Evolutionary conservation across 352 stramenopile genomes (phyloP), one percentile per base, ranked within the genome.

Genomic region (Phytophthora lateralis): DNA sequence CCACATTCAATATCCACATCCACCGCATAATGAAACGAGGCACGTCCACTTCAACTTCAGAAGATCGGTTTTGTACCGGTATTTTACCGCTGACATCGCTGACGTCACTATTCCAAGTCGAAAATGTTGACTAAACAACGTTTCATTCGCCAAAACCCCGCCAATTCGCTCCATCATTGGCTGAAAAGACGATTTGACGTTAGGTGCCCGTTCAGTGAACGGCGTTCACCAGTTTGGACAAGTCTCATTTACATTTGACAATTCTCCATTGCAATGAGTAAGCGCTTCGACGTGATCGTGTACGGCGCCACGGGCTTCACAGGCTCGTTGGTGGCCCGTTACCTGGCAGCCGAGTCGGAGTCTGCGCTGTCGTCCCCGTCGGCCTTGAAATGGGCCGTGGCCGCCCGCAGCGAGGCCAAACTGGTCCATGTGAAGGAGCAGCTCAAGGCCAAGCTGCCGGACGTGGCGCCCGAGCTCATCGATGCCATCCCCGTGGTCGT

Each of bases 271-370:
- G 41, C n/a, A 5, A 78, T 78, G 67, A 71, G 39, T 32, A 85
- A 83, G 54, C 55, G 26, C 1, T 89, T 87, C 30, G 76, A 90
- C 56, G 27, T 90, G 43, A 80, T 97, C 29, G 63, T 98, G 7
- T 91, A 93, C 48, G 93, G 93, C 63, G 90, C 87, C 24, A 97
- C 89, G 17, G 93, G 90, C 47, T 97, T 97, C 72, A 97, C 89
- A 21, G 91, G 91, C 42, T 67, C 70, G 29, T 56, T 98, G 24
- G 80, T 92, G 26, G 76, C 78, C 6, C 72, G 72, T 18, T 93
- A 95, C 63, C 75, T 85, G 11, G 85, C 85, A 34, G 60, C 67
- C 42, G 63, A 82, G 46, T 11, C 42, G 5, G 80, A 91, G 50
- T 78, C 72, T 4, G 55, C 68, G 0, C 17, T 78, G 1, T 45